Percentiles rank a stretch among this genome's conserved stretches.
Conservation (phyloP, 202 grass and related monocot genomes). For the Panicum hallii region DNA sequence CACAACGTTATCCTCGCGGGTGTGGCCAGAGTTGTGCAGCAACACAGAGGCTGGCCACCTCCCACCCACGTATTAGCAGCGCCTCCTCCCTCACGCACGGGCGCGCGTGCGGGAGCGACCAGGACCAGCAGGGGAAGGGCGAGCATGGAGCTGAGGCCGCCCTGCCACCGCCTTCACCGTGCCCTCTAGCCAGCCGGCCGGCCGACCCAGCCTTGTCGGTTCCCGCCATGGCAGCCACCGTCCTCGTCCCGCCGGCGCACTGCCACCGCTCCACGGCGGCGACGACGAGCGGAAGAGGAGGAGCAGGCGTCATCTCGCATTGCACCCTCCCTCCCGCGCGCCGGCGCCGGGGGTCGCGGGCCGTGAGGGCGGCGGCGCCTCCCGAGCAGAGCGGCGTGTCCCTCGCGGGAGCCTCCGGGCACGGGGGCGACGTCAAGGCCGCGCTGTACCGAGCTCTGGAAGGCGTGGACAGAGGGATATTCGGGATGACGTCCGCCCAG, state of each 20-base stretch:
- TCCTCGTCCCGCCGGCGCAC: slow-evolving; percentile 1
- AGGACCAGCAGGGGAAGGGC: background rate
- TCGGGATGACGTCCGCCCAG: slow-evolving; percentile 72
- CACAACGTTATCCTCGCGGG: slow-evolving; percentile 56
- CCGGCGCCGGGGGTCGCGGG: background rate
- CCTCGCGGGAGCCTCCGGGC: background rate
- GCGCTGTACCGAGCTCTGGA: slow-evolving; percentile 60
- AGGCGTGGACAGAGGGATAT: slow-evolving; percentile 73
- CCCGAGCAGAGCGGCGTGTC: slow-evolving; percentile 34
- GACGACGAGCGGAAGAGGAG: background rate
- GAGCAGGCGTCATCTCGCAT: background rate
- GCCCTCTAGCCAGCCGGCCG: background rate
- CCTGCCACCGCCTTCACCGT: background rate
- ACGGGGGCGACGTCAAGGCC: slow-evolving; percentile 55
- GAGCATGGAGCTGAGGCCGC: slow-evolving; percentile 45
- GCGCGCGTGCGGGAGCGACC: slow-evolving; percentile 2
- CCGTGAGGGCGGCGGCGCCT: slow-evolving; percentile 33
- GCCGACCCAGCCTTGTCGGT: background rate
- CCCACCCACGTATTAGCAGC: slow-evolving; percentile 40
- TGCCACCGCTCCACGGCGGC: background rate
- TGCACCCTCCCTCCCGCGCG: background rate
- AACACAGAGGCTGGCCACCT: background rate
- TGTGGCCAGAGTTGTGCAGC: slow-evolving; percentile 45
- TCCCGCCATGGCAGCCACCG: slow-evolving; percentile 49
- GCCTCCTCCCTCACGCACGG: background rate